Conservation (phyloP, 2,329 filamentous ascomycete genomes). For the Xylaria sp. region DNA sequence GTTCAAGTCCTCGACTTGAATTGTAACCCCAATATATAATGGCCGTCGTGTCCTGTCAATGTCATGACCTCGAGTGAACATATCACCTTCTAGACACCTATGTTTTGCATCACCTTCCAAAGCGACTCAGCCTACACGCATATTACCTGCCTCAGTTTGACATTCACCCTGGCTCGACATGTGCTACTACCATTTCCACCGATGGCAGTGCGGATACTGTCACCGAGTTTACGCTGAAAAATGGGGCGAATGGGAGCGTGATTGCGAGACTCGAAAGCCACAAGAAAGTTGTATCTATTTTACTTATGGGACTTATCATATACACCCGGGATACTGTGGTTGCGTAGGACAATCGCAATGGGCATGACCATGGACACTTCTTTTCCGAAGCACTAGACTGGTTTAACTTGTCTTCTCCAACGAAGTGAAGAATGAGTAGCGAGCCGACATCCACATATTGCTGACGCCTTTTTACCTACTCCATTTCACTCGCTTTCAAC, state of each 20-base stretch:
- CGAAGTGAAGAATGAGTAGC: neutral
- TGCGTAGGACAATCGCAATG: no score
- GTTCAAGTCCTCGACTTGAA: no score
- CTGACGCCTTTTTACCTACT: neutral
- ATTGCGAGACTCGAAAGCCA: no score
- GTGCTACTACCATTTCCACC: neutral
- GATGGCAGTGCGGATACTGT: neutral
- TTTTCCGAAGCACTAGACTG: neutral
- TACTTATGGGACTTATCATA: no score
- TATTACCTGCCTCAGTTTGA: neutral
- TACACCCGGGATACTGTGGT: neutral
- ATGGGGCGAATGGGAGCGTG: no score
- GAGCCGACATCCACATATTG: neutral
- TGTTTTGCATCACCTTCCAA: neutral
- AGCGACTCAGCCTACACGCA: neutral
- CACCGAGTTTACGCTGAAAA: no score
- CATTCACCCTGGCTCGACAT: neutral
- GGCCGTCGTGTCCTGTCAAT: no score
- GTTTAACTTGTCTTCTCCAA: neutral
- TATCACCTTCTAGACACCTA: neutral
- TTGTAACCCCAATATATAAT: no score
- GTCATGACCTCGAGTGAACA: neutral
- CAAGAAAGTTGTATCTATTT: no score
- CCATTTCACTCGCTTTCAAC: neutral
- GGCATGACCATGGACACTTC: neutral